Conservation (phyloP, 2,329 filamentous ascomycete genomes). For the Fusarium odoratissimum region DNA sequence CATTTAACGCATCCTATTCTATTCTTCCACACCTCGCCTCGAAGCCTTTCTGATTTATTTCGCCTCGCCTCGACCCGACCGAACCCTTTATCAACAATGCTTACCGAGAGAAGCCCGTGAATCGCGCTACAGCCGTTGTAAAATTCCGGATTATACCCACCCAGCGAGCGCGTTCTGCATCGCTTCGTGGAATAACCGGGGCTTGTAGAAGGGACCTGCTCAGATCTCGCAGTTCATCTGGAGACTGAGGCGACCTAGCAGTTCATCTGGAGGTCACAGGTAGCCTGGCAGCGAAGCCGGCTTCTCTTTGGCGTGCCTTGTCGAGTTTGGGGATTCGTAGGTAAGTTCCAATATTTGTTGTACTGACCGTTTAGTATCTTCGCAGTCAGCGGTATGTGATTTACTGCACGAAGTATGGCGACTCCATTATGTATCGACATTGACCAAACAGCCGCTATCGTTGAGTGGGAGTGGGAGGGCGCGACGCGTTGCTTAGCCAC, state of each 20-base stretch:
- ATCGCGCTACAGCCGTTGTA: constrained; percentile 5
- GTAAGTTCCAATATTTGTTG: background rate
- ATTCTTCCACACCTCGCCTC: no score
- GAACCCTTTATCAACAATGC: background rate
- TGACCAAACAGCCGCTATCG: background rate
- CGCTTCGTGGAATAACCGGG: constrained; percentile 4
- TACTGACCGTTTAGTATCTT: background rate
- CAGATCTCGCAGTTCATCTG: constrained; percentile 9
- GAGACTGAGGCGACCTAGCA: constrained; percentile 8
- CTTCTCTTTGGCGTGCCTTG: background rate
- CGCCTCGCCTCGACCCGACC: background rate
- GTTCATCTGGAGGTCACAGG: constrained; percentile 13
- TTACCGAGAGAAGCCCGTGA: background rate
- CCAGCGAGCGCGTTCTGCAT: background rate
- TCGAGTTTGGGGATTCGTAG: background rate
- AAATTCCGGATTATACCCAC: constrained; percentile 7
- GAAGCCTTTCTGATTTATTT: background rate
- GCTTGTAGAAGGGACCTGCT: constrained; percentile 13
- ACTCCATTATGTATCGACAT: constrained; percentile 1
- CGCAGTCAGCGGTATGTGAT: background rate
- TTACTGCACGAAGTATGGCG: background rate
- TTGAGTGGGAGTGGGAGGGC: constrained; percentile 13
- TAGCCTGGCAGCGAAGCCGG: constrained; percentile 9
- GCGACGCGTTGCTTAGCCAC: background rate
- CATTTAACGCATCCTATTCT: background rate